A percentile compares a stretch with the other conserved stretches of the same genome.
Conservation (phyloP, 306 rosid genomes). For the Mimosa bimucronata region DNA sequence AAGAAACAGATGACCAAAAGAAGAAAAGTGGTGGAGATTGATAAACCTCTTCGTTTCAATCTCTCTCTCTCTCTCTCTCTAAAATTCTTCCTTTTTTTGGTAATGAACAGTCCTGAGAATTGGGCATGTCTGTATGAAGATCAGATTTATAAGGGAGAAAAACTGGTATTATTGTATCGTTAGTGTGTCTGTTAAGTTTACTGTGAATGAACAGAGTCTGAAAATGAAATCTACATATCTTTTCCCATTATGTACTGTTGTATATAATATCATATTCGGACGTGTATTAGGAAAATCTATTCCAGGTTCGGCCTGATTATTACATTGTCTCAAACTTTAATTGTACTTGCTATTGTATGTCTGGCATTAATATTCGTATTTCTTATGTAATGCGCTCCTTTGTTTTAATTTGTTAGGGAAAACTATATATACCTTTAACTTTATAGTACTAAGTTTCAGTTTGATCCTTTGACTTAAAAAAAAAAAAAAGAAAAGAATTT, state of each 20-base stretch:
- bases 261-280: no score
- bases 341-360: no score
- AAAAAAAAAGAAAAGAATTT: no score
- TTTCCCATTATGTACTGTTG: not conserved
- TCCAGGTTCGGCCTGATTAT: no score
- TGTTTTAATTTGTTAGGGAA: no score
- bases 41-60: not conserved
- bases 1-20: constrained; percentile 53
- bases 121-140: not conserved
- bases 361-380: constrained; percentile 39
- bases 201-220: not conserved
- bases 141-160: not conserved
- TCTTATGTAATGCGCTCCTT: not conserved
- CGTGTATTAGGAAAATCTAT: no score
- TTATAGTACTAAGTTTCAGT: no score
- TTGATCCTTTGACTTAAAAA: no score
- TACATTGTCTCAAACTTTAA: no score
- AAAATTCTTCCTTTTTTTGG: not conserved
- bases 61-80: not conserved
- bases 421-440: no score
- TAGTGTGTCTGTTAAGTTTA: not conserved
- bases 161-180: not conserved
- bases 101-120: not conserved
- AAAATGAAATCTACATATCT: not conserved
- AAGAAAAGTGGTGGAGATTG: constrained; percentile 38